Evolutionary conservation across 1,139 yeast genomes (phyloP), one percentile per base, ranked within the genome.

Genomic region (Scheffersomyces titani): DNA sequence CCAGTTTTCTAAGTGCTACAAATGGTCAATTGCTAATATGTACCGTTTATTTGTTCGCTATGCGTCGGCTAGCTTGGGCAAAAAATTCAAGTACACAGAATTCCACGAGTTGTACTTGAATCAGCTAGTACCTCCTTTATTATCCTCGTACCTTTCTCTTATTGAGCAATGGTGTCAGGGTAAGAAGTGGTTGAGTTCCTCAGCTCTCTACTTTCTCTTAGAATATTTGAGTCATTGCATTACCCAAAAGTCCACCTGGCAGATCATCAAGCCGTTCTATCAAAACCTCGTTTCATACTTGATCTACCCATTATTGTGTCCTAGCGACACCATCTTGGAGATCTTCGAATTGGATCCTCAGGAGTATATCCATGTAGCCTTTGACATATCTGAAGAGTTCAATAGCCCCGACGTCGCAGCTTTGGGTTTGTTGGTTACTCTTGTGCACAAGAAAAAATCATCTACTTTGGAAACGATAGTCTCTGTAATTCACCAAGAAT

Each of bases 11-110:
- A 93, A 92, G 71, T 84, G 94, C 61, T 90, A 92, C 72, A 94
- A 94, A 71, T 93, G 99, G 98, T 85, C 96, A 0, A 87, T 87
- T 65, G 92, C 92, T 45, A 92, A 92, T 68, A 72, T 93, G 52
- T 84, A 82, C 65, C 83, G 97, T 61, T 71, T 92, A n/a, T 90
- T 89, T 66, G 82, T 82, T 56, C 80, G 96, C 63, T 92, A 90
- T 69, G 92, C 90, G 2, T 82, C 88, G 6, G 70, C 66, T 50
- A 69, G 72, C 48, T 70, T 87, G 48, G 73, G 85, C 1, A 80
- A 76, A 54, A 85, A 83, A 62, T 84, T 78, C 61, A 72, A 76
- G 18, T 87, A 88, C 64, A 75, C 72, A 36, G 81, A 75, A 1
- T 88, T 88, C 66, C 80, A 77, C 59, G 62, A 67, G 1, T 62